phyloP scores from a whole-genome alignment of 352 stramenopile genomes.

The Aphanomyces astaci region DNA sequence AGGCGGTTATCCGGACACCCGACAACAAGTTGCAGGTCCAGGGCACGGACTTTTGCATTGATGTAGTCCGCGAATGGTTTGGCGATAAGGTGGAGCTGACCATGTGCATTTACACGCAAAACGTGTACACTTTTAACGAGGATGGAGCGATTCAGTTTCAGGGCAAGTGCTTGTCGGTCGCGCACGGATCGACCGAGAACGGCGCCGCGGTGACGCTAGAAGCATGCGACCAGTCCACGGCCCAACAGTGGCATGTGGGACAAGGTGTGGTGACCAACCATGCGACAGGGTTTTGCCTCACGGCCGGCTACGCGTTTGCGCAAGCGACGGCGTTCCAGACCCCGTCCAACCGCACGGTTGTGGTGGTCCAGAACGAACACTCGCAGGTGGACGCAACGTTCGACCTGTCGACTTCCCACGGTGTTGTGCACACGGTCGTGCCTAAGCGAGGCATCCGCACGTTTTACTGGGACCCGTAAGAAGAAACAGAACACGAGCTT shows the following conservation, averaged over 20 bases:
- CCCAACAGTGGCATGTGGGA: constrained; percentile 3
- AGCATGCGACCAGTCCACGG: background rate
- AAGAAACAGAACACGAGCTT: background rate
- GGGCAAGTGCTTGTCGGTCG: constrained; percentile 57
- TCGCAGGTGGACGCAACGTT: constrained; percentile 53
- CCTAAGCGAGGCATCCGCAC: constrained; percentile 59
- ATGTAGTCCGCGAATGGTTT: constrained; percentile 43
- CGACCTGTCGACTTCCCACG: constrained; percentile 44
- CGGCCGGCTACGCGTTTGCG: constrained; percentile 67
- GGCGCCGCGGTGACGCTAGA: constrained; percentile 40
- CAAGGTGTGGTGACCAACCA: constrained; percentile 1
- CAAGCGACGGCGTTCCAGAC: constrained; percentile 66
- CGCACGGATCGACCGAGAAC: constrained; percentile 49
- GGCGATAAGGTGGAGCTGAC: constrained; percentile 54
- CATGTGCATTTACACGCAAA: constrained; percentile 55
- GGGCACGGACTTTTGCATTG: constrained; percentile 51
- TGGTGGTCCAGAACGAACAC: constrained; percentile 82
- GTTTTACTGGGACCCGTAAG: constrained; percentile 43
- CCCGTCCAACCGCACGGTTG: constrained; percentile 61
- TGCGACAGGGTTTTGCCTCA: constrained; percentile 41
- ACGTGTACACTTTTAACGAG: constrained; percentile 53
- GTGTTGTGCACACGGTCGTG: constrained; percentile 43
- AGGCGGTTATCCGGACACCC: constrained; percentile 43
- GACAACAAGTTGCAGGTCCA: constrained; percentile 69
- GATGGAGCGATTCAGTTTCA: constrained; percentile 47